Conservation (phyloP, 2,329 filamentous ascomycete species). For the Karstenula rhodostoma region DNA sequence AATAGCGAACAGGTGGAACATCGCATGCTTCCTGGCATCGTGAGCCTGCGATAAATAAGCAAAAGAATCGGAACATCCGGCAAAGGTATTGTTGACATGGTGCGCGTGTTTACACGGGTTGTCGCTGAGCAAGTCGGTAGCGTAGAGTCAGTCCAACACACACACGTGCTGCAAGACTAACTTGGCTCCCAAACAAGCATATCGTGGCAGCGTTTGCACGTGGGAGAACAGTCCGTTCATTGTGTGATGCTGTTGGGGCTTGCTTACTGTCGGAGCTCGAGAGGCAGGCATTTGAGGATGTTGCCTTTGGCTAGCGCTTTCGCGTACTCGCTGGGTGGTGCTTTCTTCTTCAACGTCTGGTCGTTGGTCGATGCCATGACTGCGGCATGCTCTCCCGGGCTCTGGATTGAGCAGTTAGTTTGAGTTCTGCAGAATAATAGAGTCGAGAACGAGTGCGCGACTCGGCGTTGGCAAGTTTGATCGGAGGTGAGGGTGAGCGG, state of each 20-base stretch:
- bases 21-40: too few relatives aligned
- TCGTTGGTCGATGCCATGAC: background rate
- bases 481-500: background rate
- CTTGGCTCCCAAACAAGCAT: too few relatives aligned
- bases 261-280: slow-evolving; percentile 19
- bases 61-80: too few relatives aligned
- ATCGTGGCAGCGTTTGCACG: background rate
- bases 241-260: background rate
- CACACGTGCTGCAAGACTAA: background rate
- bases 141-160: too few relatives aligned
- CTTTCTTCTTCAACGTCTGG: background rate
- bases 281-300: slow-evolving; percentile 15
- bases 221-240: background rate
- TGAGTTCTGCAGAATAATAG: background rate
- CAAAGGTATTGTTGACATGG: too few relatives aligned
- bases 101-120: too few relatives aligned
- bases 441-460: background rate
- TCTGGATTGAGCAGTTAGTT: background rate
- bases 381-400: background rate
- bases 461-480: background rate
- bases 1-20: background rate
- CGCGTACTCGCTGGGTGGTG: slow-evolving; percentile 1
- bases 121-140: too few relatives aligned
- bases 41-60: too few relatives aligned
- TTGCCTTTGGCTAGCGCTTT: background rate